Evolutionary conservation across 345 rosid genomes (phyloP).

Genomic region (Melaleuca quinquenervia): DNA sequence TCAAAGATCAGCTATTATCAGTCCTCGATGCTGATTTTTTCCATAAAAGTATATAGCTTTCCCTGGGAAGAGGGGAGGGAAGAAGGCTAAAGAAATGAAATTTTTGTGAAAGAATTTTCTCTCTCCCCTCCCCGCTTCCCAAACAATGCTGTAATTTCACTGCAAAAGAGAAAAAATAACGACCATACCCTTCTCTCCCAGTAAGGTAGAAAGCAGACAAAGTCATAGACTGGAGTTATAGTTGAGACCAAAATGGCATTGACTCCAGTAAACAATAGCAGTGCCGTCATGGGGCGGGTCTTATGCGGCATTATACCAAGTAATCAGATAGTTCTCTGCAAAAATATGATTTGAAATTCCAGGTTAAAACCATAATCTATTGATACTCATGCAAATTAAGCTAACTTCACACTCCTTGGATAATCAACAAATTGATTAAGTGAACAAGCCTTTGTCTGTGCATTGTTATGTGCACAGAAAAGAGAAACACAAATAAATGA

Average conservation of each 20-base stretch:
- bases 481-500: not conserved
- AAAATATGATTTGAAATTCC: not conserved
- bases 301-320: constrained; percentile 37
- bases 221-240: constrained; percentile 55
- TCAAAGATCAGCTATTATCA: not conserved
- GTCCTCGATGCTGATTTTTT: not conserved
- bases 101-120: not conserved
- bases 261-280: constrained; percentile 45
- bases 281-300: constrained; percentile 47
- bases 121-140: not conserved
- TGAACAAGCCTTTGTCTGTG: not conserved
- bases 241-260: constrained; percentile 40
- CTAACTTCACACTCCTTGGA: not conserved
- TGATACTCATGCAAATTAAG: not conserved
- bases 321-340: not conserved
- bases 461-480: not conserved
- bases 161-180: not conserved
- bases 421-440: not conserved
- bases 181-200: constrained; percentile 66
- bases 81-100: not conserved
- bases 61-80: not conserved
- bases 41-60: not conserved
- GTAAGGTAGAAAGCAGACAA: constrained; percentile 59
- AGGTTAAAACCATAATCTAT: not conserved
- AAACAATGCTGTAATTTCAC: not conserved